phyloP scores from a whole-genome alignment of 2,329 filamentous ascomycete genomes.

The Cercospora berteroae region DNA sequence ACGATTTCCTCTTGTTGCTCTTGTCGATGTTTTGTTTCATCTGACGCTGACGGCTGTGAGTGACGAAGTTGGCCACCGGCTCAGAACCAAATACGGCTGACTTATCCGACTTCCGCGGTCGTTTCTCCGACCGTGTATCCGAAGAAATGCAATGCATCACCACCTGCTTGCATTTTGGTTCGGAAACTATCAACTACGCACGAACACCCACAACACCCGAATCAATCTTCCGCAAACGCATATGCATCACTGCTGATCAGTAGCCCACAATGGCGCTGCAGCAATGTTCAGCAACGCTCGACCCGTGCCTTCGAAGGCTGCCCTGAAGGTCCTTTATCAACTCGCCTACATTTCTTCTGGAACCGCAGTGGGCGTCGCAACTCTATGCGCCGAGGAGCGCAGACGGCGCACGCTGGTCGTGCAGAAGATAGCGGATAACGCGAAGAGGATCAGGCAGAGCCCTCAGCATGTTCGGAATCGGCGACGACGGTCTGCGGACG shows the following conservation, averaged over 20 bases:
- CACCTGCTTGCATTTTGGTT: background rate
- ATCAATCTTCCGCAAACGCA: background rate
- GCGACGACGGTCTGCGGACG: constrained; percentile 14
- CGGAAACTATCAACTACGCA: background rate
- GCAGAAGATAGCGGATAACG: constrained; percentile 40
- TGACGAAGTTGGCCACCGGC: background rate
- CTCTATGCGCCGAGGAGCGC: constrained; percentile 40
- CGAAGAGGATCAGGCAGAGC: constrained; percentile 33
- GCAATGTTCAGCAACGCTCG: constrained; percentile 34
- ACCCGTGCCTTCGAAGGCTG: constrained; percentile 38
- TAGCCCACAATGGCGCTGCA: constrained; percentile 31
- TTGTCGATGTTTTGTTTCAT: background rate
- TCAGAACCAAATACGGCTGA: background rate
- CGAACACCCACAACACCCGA: background rate
- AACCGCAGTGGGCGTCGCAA: constrained; percentile 37
- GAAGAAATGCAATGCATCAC: constrained; percentile 4
- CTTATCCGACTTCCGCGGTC: background rate
- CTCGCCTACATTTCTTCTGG: constrained; percentile 43
- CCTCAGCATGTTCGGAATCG: constrained; percentile 31
- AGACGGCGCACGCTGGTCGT: constrained; percentile 36
- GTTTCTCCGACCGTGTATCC: background rate
- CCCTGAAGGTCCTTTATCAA: constrained; percentile 39
- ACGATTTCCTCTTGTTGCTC: background rate
- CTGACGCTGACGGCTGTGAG: background rate
- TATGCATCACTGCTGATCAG: constrained; percentile 22